Evolutionary conservation across 768 basidiomycete genomes (phyloP).

Genomic region (Termitomyces sp.): DNA sequence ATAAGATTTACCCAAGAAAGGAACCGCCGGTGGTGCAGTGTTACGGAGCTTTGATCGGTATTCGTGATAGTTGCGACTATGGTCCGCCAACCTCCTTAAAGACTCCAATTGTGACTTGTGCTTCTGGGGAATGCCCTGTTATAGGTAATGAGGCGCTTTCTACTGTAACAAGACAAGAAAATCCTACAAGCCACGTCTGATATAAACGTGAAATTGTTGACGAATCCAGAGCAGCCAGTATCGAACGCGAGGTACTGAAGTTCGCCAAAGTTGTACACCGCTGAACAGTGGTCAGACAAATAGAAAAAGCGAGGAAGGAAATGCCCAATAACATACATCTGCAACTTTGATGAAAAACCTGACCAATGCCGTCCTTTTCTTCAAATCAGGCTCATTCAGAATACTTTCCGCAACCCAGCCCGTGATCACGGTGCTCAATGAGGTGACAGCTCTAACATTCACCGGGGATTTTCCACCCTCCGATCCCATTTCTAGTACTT

Average conservation of each 20-base stretch:
- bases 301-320: constrained; percentile 3
- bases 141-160: neutral
- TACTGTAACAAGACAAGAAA: neutral
- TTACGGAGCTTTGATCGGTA: constrained; percentile 87
- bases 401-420: constrained; percentile 97
- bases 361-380: constrained; percentile 73
- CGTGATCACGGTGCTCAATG: constrained; percentile 88
- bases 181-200: constrained; percentile 89
- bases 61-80: constrained; percentile 86
- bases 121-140: constrained; percentile 81
- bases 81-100: constrained; percentile 85
- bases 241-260: constrained; percentile 89
- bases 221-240: constrained; percentile 92
- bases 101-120: constrained; percentile 76
- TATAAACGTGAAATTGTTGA: constrained; percentile 90
- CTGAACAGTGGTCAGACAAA: constrained; percentile 38
- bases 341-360: constrained; percentile 95
- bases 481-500: constrained; percentile 82
- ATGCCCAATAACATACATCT: constrained; percentile 55
- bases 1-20: constrained; percentile 78
- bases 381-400: constrained; percentile 84
- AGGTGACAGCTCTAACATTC: constrained; percentile 82
- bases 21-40: constrained; percentile 89
- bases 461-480: constrained; percentile 60
- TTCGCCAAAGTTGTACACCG: constrained; percentile 83